Evolutionary conservation across 2,329 filamentous ascomycete species (phyloP).

Genomic region (Fusarium setosum): DNA sequence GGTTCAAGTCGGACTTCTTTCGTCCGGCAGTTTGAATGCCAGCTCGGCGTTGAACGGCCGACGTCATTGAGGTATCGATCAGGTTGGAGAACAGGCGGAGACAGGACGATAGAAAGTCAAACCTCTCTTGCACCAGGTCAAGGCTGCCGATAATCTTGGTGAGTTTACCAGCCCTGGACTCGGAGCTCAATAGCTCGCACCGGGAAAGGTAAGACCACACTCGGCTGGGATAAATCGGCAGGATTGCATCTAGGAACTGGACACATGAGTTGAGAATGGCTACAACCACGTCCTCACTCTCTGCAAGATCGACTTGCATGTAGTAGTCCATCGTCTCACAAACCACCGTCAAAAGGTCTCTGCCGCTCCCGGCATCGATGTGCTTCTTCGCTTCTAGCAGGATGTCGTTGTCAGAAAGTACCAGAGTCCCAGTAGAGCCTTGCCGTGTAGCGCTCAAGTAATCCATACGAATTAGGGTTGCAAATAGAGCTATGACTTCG

Average conservation of each 20-base stretch:
- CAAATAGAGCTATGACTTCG: slow-evolving; percentile 80
- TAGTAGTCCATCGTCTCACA: slow-evolving; percentile 85
- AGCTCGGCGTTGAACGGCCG: slow-evolving; percentile 74
- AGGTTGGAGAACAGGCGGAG: slow-evolving; percentile 80
- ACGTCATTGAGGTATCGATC: slow-evolving; percentile 78
- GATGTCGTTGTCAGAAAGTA: slow-evolving; percentile 54
- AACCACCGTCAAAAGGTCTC: slow-evolving; percentile 83
- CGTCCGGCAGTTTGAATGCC: slow-evolving; percentile 61
- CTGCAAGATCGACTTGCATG: slow-evolving; percentile 66
- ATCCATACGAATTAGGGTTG: slow-evolving; percentile 72
- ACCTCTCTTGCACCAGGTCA: slow-evolving; percentile 81
- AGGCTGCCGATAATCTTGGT: slow-evolving; percentile 83
- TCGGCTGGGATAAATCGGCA: slow-evolving; percentile 81
- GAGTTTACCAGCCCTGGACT: slow-evolving; percentile 81
- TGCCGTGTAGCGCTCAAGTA: slow-evolving; percentile 50
- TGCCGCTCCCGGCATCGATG: slow-evolving; percentile 61
- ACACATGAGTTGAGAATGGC: slow-evolving; percentile 77
- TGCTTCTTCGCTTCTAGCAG: slow-evolving; percentile 67
- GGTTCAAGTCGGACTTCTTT: slow-evolving; percentile 59
- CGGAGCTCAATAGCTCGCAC: slow-evolving; percentile 81
- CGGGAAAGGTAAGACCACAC: slow-evolving; percentile 91
- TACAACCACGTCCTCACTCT: slow-evolving; percentile 73
- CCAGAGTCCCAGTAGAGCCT: slow-evolving; percentile 45
- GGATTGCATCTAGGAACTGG: slow-evolving; percentile 80
- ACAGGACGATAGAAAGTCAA: slow-evolving; percentile 80